Evolutionary conservation across 495 filamentous ascomycete genomes (phyloP).

Genomic region (Tuber melanosporum): DNA sequence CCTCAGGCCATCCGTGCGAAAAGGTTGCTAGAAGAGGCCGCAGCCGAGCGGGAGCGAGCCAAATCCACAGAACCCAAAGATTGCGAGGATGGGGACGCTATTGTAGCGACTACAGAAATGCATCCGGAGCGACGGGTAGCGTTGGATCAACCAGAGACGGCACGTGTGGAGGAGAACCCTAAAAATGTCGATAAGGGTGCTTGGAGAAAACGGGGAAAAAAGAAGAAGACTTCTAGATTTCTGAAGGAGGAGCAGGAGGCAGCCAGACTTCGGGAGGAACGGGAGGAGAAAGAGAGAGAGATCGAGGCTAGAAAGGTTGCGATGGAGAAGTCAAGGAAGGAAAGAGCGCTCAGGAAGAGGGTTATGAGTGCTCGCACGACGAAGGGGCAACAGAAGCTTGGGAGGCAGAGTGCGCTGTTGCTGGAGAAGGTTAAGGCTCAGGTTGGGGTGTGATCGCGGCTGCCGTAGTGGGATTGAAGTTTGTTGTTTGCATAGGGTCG

Average conservation of each 20-base stretch:
- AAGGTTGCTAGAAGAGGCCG: slow-evolving; percentile 39
- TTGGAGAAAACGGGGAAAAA: slow-evolving; percentile 40
- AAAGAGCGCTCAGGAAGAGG: slow-evolving; percentile 63
- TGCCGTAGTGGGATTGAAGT: background rate
- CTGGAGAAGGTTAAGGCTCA: slow-evolving; percentile 69
- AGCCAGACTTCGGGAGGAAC: slow-evolving; percentile 56
- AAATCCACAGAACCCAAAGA: slow-evolving; percentile 9
- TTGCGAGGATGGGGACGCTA: slow-evolving; percentile 32
- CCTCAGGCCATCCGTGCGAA: slow-evolving; percentile 33
- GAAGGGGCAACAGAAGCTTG: slow-evolving; percentile 70
- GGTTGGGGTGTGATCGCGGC: slow-evolving; percentile 40
- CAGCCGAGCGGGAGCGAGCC: slow-evolving; percentile 27
- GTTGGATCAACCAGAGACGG: slow-evolving; percentile 49
- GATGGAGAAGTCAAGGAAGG: slow-evolving; percentile 66
- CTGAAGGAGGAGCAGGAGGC: slow-evolving; percentile 68
- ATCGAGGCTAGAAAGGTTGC: slow-evolving; percentile 58
- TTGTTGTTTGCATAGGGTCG: slow-evolving; percentile 41
- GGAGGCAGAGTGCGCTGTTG: slow-evolving; percentile 74
- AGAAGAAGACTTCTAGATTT: slow-evolving; percentile 62
- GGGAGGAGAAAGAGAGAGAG: slow-evolving; percentile 50
- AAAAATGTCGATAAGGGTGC: slow-evolving; percentile 24
- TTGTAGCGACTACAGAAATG: slow-evolving; percentile 48
- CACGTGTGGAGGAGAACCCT: slow-evolving; percentile 37
- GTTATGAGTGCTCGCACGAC: slow-evolving; percentile 35
- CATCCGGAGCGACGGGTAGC: slow-evolving; percentile 69